These are phyloP conservation scores for Coniosporium tulheliwenetii DNA, from an alignment of 2,329 filamentous ascomycete species.

Conservation along the genomic window DNA sequence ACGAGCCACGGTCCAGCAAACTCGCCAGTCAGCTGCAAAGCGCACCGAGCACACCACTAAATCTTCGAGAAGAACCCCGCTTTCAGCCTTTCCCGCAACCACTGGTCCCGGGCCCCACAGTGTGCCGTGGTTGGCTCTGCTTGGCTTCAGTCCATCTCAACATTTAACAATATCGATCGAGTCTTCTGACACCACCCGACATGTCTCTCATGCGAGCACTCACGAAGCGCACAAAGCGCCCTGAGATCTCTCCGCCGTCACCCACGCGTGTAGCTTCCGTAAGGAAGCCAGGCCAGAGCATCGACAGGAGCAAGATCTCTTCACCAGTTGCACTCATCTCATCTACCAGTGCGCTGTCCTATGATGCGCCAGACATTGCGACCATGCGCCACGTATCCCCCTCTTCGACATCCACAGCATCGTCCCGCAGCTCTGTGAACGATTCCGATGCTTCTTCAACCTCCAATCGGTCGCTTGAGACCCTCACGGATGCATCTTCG, in stretches of 20 bases:
- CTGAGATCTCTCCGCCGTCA: constrained; percentile 17
- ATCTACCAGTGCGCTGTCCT: constrained; percentile 91
- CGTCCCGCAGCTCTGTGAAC: constrained; percentile 46
- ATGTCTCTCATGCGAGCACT: constrained; percentile 56
- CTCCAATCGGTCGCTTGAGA: constrained; percentile 44
- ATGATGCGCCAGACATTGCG: constrained; percentile 64
- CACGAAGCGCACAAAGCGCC: constrained; percentile 49
- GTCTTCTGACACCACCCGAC: constrained; percentile 8
- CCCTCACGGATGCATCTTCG: constrained; percentile 50
- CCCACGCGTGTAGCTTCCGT: constrained; percentile 28
- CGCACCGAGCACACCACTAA: too few relatives aligned
- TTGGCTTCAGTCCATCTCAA: too few relatives aligned
- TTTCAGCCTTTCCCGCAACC: too few relatives aligned
- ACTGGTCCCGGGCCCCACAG: too few relatives aligned
- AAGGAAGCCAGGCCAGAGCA: constrained; percentile 25
- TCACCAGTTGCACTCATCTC: constrained; percentile 74
- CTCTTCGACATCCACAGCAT: constrained; percentile 23
- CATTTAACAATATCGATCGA: neutral
- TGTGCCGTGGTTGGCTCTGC: too few relatives aligned
- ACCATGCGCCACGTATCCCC: constrained; percentile 9
- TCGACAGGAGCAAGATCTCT: constrained; percentile 63
- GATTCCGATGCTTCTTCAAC: constrained; percentile 49
- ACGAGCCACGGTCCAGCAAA: too few relatives aligned
- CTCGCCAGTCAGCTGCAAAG: too few relatives aligned
- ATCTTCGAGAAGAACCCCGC: too few relatives aligned